Percentiles rank a stretch among this genome's conserved stretches.
Evolutionary conservation across 2,329 filamentous ascomycete genomes (phyloP).

Genomic region (Ophiostoma novo-ulmi): DNA sequence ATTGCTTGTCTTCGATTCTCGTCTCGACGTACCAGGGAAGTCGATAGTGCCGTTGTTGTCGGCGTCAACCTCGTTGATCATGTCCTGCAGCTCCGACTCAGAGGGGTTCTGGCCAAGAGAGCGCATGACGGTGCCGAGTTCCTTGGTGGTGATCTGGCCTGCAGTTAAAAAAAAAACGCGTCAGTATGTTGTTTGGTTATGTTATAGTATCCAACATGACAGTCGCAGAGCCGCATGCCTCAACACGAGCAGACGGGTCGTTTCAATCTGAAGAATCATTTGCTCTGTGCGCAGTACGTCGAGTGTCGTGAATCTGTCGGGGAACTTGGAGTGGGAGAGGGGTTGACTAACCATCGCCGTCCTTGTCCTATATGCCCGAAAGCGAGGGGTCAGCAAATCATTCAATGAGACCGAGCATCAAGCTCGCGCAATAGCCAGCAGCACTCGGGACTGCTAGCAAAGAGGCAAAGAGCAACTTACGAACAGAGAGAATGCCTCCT

Average conservation of each 20-base stretch:
- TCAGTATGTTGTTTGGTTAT: slow-evolving; percentile 18
- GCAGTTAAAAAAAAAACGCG: neutral
- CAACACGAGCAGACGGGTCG: neutral
- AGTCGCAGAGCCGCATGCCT: neutral
- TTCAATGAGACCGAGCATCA: neutral
- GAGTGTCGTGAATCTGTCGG: neutral
- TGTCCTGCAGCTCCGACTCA: slow-evolving; percentile 84
- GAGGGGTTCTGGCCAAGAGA: slow-evolving; percentile 85
- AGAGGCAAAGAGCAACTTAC: slow-evolving; percentile 56
- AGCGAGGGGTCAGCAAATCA: slow-evolving; percentile 16
- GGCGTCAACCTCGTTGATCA: slow-evolving; percentile 91
- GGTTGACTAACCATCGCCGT: slow-evolving; percentile 31
- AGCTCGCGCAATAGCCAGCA: slow-evolving; percentile 14
- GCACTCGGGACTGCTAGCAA: neutral
- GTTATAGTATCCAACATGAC: neutral
- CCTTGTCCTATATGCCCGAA: slow-evolving; percentile 29
- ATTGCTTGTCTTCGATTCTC: neutral
- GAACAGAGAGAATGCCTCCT: slow-evolving; percentile 99
- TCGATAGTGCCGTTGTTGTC: slow-evolving; percentile 92
- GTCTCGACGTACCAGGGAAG: slow-evolving; percentile 64
- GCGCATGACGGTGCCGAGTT: slow-evolving; percentile 85
- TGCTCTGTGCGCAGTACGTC: neutral
- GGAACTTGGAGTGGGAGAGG: neutral
- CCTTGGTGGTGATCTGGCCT: slow-evolving; percentile 91
- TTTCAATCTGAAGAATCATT: neutral